Evolutionary conservation across 1,139 yeast genomes (phyloP).

Genomic region (Debaryomyces sp.): DNA sequence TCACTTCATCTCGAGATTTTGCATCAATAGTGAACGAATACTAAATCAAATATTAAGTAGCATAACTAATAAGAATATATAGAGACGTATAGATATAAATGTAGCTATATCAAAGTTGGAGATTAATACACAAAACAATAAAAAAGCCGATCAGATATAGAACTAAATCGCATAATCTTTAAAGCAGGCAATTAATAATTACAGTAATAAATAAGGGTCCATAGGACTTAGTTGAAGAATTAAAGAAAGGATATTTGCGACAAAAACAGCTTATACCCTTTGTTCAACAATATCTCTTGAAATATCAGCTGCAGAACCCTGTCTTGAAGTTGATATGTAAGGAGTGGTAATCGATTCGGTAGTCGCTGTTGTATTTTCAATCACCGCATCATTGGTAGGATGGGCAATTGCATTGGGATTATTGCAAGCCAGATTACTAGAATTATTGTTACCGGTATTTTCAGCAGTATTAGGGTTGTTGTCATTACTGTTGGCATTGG

Average conservation of each 20-base stretch:
- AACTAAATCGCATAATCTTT: not conserved
- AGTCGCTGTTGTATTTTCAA: not conserved
- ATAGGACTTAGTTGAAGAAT: not conserved
- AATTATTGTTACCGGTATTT: not conserved
- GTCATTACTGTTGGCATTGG: not conserved
- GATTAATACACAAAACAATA: not conserved
- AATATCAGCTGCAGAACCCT: constrained; percentile 7
- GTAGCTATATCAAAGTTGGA: not conserved
- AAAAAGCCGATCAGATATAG: not conserved
- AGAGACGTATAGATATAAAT: not conserved
- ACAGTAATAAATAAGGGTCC: not conserved
- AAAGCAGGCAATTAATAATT: not conserved
- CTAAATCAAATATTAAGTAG: not conserved
- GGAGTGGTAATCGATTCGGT: not conserved
- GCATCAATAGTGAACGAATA: not conserved
- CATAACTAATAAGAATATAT: not conserved
- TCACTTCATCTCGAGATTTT: not conserved
- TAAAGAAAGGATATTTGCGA: not conserved
- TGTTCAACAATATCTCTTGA: constrained; percentile 29
- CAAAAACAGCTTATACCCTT: constrained; percentile 22
- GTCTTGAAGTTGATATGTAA: not conserved
- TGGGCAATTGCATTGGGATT: not conserved
- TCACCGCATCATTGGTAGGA: not conserved
- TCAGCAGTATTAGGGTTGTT: not conserved
- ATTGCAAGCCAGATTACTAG: not conserved